phyloP scores from a whole-genome alignment of 1,284 basidiomycete genomes.

The Puccinia novopanici region DNA sequence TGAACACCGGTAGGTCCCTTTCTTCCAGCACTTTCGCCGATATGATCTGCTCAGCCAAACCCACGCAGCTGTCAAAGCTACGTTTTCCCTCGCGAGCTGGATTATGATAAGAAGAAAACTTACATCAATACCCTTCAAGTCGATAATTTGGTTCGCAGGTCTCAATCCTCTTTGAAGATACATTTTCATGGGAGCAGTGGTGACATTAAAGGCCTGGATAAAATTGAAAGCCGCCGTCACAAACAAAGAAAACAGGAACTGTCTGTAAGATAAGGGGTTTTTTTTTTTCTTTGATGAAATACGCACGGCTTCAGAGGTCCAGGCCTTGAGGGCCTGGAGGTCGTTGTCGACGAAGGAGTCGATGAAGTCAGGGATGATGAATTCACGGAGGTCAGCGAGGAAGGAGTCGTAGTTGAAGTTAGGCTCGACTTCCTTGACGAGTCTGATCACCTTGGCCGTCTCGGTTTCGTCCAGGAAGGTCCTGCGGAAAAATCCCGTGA shows the following conservation, averaged over 20 bases:
- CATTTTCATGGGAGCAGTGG: conserved; percentile 96
- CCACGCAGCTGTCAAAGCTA: no score
- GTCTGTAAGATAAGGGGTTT: not conserved
- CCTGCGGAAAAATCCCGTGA: conserved; percentile 80
- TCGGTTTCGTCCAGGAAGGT: conserved; percentile 93
- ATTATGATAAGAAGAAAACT: no score
- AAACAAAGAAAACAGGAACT: no score
- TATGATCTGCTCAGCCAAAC: conserved; percentile 67
- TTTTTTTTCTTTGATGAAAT: not conserved
- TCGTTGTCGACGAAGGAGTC: conserved; percentile 92
- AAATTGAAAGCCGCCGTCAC: not conserved
- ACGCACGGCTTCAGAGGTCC: conserved; percentile 93
- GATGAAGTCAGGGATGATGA: conserved; percentile 95
- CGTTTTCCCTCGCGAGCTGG: no score
- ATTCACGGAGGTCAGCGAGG: conserved; percentile 87
- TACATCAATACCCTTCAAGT: conserved; percentile 92
- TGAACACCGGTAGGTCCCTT: conserved; percentile 77
- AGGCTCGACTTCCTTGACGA: conserved; percentile 85
- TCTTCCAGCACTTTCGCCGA: conserved; percentile 86
- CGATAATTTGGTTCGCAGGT: conserved; percentile 85
- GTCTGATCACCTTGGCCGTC: conserved; percentile 84
- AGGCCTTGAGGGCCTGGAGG: conserved; percentile 77
- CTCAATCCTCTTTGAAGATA: conserved; percentile 86
- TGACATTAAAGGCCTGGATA: conserved; percentile 83
- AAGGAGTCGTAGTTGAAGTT: conserved; percentile 82